Evolutionary conservation across 768 basidiomycete genomes (phyloP).

Genomic region (Amanita brunnescens): DNA sequence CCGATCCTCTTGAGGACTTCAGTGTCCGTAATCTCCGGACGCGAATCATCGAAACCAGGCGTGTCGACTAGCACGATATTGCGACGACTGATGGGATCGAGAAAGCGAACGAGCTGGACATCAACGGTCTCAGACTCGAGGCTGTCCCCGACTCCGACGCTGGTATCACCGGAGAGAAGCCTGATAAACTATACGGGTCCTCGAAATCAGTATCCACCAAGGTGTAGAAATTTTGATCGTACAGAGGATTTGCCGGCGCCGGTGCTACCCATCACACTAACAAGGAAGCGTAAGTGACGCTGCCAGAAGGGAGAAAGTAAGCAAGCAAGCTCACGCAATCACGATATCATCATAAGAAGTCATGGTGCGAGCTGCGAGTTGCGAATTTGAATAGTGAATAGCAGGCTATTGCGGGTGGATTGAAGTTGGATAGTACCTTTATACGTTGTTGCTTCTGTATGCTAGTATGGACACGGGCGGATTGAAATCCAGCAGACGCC

Average conservation of each 20-base stretch:
- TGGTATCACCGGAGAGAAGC: background rate
- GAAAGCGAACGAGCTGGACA: background rate
- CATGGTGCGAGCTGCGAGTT: too few species aligned
- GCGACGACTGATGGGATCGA: background rate
- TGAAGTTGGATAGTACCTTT: too few species aligned
- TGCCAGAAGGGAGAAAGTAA: background rate
- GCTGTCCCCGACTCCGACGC: too few species aligned
- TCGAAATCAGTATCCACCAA: background rate
- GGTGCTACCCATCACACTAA: background rate
- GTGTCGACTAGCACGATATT: slow-evolving; percentile 27
- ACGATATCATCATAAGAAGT: background rate
- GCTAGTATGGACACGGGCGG: too few species aligned
- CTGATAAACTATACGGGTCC: background rate
- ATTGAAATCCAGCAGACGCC: too few species aligned
- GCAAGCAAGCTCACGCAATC: background rate
- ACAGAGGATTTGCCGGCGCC: background rate
- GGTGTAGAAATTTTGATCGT: background rate
- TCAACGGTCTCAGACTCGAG: background rate
- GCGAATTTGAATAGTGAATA: too few species aligned
- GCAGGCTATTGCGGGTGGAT: too few species aligned
- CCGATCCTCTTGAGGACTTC: slow-evolving; percentile 28
- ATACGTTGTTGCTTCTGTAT: too few species aligned
- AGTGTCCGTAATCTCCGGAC: slow-evolving; percentile 18
- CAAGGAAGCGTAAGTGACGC: background rate
- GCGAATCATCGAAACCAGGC: slow-evolving; percentile 36